These are phyloP conservation scores for Fusarium burgessii DNA, from an alignment of 2,329 filamentous ascomycete genomes.

Conservation along the genomic window DNA sequence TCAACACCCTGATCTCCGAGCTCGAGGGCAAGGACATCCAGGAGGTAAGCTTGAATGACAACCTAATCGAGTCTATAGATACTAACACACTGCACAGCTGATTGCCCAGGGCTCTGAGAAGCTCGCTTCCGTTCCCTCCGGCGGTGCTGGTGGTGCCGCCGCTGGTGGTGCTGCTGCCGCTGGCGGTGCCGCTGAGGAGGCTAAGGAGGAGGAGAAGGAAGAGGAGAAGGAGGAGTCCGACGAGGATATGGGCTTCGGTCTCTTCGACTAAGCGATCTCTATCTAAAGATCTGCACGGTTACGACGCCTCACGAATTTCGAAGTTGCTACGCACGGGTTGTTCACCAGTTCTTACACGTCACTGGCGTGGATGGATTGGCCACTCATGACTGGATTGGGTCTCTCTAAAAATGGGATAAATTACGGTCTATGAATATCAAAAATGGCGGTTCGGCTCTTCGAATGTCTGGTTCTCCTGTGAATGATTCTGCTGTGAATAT, in stretches of 20 bases:
- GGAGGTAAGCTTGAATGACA: conserved; percentile 72
- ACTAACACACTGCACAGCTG: conserved; percentile 68
- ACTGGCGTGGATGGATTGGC: conserved; percentile 49
- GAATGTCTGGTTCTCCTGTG: not conserved
- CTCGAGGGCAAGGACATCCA: conserved; percentile 92
- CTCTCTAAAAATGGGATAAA: conserved; percentile 47
- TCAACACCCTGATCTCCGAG: conserved; percentile 88
- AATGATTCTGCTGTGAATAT: not conserved
- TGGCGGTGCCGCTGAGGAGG: conserved; percentile 75
- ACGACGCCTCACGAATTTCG: conserved; percentile 52
- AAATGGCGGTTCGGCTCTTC: conserved; percentile 47
- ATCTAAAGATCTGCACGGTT: conserved; percentile 45
- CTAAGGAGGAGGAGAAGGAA: conserved; percentile 87
- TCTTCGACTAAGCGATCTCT: conserved; percentile 73
- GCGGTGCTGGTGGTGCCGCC: conserved; percentile 81
- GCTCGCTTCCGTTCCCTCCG: conserved; percentile 97
- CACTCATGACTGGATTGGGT: conserved; percentile 49
- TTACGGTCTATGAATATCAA: conserved; percentile 49
- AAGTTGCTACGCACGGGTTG: conserved; percentile 50
- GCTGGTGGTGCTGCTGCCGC: conserved; percentile 75
- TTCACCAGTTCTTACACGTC: conserved; percentile 50
- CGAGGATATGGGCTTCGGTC: conserved; percentile 82
- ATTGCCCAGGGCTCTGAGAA: conserved; percentile 91
- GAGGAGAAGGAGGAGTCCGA: conserved; percentile 70
- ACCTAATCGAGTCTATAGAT: not conserved